Evolutionary conservation across 225 moss, liverwort and hornwort species (phyloP).

Genomic region (Sphagnum contortum): DNA sequence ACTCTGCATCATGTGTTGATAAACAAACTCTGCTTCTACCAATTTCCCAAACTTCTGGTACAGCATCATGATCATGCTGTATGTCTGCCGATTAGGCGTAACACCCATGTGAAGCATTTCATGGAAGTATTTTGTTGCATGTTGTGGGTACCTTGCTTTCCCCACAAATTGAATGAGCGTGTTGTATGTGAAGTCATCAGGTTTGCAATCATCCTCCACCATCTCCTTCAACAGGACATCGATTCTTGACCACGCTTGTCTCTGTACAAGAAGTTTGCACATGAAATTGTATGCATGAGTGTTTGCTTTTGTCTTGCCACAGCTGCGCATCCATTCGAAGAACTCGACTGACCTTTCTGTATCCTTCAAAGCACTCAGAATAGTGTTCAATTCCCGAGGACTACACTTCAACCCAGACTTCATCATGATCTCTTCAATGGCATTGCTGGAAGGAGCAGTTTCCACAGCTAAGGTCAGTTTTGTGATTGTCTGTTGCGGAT

Average conservation of each 20-base stretch:
- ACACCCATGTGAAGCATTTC: constrained; percentile 30
- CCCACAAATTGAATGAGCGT: constrained; percentile 48
- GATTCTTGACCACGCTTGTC: constrained; percentile 43
- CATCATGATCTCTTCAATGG: constrained; percentile 10
- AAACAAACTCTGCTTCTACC: constrained; percentile 29
- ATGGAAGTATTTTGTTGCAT: constrained; percentile 27
- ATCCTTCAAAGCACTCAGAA: constrained; percentile 34
- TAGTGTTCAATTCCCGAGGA: constrained; percentile 24
- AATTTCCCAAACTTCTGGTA: constrained; percentile 33
- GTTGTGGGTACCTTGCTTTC: constrained; percentile 31
- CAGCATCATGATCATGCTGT: constrained; percentile 35
- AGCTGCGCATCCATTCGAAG: constrained; percentile 50
- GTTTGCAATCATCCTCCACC: constrained; percentile 24
- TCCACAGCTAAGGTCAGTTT: constrained; percentile 21
- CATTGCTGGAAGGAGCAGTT: background rate
- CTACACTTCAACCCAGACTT: constrained; percentile 25
- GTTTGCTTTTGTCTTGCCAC: constrained; percentile 40
- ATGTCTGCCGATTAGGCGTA: constrained; percentile 33
- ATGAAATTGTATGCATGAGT: constrained; percentile 40
- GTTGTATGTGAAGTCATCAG: constrained; percentile 55
- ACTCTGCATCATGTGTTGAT: constrained; percentile 37
- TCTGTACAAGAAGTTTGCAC: constrained; percentile 33
- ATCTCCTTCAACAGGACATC: constrained; percentile 29
- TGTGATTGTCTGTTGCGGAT: constrained; percentile 8
- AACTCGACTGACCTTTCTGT: constrained; percentile 34